Conservation (phyloP, 208 protist species). For the Crithidia expoeki region DNA sequence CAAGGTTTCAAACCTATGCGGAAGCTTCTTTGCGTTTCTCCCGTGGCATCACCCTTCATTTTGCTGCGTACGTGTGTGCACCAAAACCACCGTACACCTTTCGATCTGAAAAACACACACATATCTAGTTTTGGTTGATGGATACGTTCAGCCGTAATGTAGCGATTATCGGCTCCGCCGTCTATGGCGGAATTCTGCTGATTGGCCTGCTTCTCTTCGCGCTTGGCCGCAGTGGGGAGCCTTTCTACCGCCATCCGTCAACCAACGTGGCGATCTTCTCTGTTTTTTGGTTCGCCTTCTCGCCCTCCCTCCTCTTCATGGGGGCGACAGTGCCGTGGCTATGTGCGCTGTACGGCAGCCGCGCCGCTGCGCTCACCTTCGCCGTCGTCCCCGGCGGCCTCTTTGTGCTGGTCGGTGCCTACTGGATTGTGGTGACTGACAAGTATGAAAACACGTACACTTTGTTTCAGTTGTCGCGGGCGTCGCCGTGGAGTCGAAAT, state of each 20-base stretch:
- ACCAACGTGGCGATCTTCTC: slow-evolving; percentile 39
- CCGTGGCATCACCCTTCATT: too few relatives aligned
- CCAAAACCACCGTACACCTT: background rate
- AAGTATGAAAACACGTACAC: slow-evolving; percentile 1
- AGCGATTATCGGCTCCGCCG: slow-evolving; percentile 51
- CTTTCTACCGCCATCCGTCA: slow-evolving; percentile 35
- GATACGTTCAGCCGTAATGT: slow-evolving; percentile 37
- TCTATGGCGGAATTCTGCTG: slow-evolving; percentile 51
- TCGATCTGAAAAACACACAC: too few relatives aligned
- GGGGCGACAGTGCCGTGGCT: slow-evolving; percentile 56
- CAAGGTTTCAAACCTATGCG: too few relatives aligned
- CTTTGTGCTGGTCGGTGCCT: slow-evolving; percentile 35
- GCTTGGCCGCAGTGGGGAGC: slow-evolving; percentile 20
- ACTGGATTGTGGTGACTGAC: slow-evolving; percentile 34
- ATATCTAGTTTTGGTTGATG: too few relatives aligned
- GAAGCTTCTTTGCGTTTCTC: too few relatives aligned
- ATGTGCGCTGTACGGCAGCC: slow-evolving; percentile 44
- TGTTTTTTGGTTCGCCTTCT: slow-evolving; percentile 49
- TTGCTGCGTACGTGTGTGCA: too few relatives aligned
- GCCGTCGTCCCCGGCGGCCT: slow-evolving; percentile 49
- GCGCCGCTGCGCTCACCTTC: slow-evolving; percentile 40
- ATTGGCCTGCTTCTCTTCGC: slow-evolving; percentile 46
- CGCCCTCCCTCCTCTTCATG: slow-evolving; percentile 53
- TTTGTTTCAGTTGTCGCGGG: background rate
- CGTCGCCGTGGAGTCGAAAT: slow-evolving; percentile 14